Conservation (phyloP, 805 yeast species). For the Ogataea saltuana region DNA sequence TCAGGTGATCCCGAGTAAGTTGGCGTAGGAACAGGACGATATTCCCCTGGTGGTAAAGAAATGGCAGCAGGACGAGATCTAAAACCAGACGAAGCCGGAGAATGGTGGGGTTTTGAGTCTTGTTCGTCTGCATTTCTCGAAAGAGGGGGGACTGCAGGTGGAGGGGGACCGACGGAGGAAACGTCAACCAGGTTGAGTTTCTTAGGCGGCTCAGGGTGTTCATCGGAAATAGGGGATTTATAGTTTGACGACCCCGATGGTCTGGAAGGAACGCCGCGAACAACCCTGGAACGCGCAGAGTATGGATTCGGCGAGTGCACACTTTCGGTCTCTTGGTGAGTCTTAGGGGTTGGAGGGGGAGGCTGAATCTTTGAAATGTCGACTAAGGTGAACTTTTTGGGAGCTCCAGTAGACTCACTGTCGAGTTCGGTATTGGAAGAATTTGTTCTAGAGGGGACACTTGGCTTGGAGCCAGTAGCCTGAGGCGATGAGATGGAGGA, state of each 20-base stretch:
- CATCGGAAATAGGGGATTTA: background rate
- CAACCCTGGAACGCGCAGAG: conserved; percentile 3
- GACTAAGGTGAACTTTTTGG: conserved; percentile 26
- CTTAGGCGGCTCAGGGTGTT: conserved; percentile 14
- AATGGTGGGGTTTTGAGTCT: background rate
- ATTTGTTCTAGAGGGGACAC: conserved; percentile 15
- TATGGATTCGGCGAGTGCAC: conserved; percentile 8
- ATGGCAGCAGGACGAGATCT: background rate
- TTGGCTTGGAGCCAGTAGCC: conserved; percentile 13
- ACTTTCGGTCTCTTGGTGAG: conserved; percentile 4
- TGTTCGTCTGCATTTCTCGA: conserved; percentile 6
- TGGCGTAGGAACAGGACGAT: conserved; percentile 9
- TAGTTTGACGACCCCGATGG: background rate
- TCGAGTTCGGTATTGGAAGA: conserved; percentile 6
- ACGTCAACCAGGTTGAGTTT: conserved; percentile 20
- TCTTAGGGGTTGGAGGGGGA: conserved; percentile 29
- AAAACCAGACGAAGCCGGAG: background rate
- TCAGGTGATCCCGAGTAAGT: too few relatives aligned
- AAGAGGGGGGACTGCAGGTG: conserved; percentile 21
- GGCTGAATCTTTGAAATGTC: conserved; percentile 32
- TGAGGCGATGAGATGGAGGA: conserved; percentile 11
- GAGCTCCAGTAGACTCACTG: conserved; percentile 10
- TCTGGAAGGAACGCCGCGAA: conserved; percentile 6
- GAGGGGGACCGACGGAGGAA: conserved; percentile 25
- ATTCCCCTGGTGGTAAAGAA: background rate